phyloP scores from a whole-genome alignment of 495 filamentous ascomycete species.

The Lasiosphaeriaceae sp. region DNA sequence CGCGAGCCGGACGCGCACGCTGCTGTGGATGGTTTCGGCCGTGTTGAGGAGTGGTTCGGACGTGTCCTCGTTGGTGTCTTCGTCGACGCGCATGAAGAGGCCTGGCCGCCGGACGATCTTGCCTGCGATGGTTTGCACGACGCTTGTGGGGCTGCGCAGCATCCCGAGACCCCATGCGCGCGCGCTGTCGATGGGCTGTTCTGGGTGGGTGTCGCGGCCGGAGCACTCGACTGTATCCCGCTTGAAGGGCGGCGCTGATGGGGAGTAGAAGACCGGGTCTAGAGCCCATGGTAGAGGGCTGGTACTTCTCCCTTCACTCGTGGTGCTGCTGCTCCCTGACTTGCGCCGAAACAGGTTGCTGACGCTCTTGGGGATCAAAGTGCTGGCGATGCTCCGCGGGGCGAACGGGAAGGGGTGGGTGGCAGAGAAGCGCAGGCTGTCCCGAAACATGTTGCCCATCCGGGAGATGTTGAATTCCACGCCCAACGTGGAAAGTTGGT shows the following conservation, averaged over 20 bases:
- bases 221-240: constrained; percentile 19
- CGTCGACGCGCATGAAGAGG: constrained; percentile 22
- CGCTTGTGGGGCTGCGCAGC: constrained; percentile 19
- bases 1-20: constrained; percentile 23
- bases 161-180: constrained; percentile 25
- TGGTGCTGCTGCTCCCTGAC: too few relatives aligned
- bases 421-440: constrained; percentile 27
- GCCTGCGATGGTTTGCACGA: constrained; percentile 20
- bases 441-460: constrained; percentile 22
- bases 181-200: constrained; percentile 8
- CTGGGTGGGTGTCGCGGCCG: constrained; percentile 16
- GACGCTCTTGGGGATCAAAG: constrained; percentile 8
- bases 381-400: constrained; percentile 2
- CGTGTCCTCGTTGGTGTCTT: constrained; percentile 30
- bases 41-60: constrained; percentile 26
- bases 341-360: too few relatives aligned
- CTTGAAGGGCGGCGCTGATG: constrained; percentile 5
- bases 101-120: constrained; percentile 29
- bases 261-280: constrained; percentile 2
- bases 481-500: constrained; percentile 31
- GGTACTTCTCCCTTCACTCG: background rate
- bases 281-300: constrained; percentile 17
- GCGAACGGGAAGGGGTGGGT: constrained; percentile 30
- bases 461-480: constrained; percentile 30
- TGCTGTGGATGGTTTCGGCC: constrained; percentile 23